Evolutionary conservation across 2,329 filamentous ascomycete genomes (phyloP).

Genomic region (Sporothrix mexicana): DNA sequence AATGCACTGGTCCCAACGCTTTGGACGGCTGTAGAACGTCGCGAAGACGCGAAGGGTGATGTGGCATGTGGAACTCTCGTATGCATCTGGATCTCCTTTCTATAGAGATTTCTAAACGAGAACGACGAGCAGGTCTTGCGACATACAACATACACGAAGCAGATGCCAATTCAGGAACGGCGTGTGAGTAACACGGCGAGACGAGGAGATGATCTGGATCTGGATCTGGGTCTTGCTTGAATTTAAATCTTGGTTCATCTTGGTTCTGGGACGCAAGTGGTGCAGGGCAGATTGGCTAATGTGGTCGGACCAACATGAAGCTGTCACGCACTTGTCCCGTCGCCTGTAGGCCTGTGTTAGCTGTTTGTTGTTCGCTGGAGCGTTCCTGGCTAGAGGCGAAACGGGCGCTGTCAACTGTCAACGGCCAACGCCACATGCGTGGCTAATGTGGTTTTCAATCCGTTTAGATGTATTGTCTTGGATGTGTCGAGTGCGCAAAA

Average conservation of each 20-base stretch:
- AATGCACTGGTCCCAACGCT: neutral
- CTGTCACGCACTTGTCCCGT: no score
- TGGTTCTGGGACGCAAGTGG: no score
- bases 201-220: no score
- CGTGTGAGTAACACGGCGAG: constrained; percentile 13
- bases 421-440: no score
- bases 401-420: neutral
- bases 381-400: neutral
- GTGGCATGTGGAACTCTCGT: neutral
- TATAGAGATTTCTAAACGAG: neutral
- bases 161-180: neutral
- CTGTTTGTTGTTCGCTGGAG: no score
- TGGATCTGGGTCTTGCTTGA: no score
- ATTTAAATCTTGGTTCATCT: no score
- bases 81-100: neutral
- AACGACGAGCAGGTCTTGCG: neutral
- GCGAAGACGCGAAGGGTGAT: neutral
- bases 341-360: no score
- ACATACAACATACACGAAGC: neutral
- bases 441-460: no score
- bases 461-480: no score
- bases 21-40: neutral
- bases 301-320: no score
- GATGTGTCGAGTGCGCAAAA: neutral
- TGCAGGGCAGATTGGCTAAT: no score